Base-by-base conservation (phyloP, 257 asterid species). In the Schizonepeta tenuifolia region DNA sequence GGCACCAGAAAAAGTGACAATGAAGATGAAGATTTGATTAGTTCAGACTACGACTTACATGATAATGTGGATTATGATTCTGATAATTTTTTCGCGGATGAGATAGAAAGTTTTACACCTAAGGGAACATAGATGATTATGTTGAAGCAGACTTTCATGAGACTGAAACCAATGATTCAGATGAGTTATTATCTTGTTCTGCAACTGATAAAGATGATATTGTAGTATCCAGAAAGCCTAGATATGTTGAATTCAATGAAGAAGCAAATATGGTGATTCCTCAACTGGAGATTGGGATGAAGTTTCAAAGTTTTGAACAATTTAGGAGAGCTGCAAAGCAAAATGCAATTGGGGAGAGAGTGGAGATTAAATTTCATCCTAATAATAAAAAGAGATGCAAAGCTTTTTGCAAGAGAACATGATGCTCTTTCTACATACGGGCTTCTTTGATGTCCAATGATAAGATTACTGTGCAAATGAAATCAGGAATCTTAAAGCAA, bases 401-500 rank as follows among this genome's bases (percentile, higher is more conserved):
- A 9, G 58, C 58, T 18, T 53, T 18, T 53, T 53, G 58, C 58
- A 17, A 9, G 28, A 53, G 28, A 15, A 8, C 56, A 2, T 12
- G 81, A 9, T 57, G 64, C 20, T 24, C n/a, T n/a, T n/a, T n/a
- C 5, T 57, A 57, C 17, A 28, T 57, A 26, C 26, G 64, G 65
- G 67, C 67, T 33, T 60, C 47, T 60, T 7, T 33, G 47, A 60
- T 60, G 24, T 60, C 67, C 40, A 28, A 8, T 44, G 58, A 65
- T 28, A 65, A 33, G 47, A 31, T 31, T 1, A 59, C 22, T 0
- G 44, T 59, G 43, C 65, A 59, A 31, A 59, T 59, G 24, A 59
- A 59, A 31, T 59, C 41, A 1, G 64, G 20, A 26, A 57, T 57
- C 20, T 26, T 57, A 12, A 5, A 57, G 20, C 64, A 57, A 26